Evolutionary conservation across 768 basidiomycete genomes (phyloP).

Genomic region (Steccherinum ochraceum): DNA sequence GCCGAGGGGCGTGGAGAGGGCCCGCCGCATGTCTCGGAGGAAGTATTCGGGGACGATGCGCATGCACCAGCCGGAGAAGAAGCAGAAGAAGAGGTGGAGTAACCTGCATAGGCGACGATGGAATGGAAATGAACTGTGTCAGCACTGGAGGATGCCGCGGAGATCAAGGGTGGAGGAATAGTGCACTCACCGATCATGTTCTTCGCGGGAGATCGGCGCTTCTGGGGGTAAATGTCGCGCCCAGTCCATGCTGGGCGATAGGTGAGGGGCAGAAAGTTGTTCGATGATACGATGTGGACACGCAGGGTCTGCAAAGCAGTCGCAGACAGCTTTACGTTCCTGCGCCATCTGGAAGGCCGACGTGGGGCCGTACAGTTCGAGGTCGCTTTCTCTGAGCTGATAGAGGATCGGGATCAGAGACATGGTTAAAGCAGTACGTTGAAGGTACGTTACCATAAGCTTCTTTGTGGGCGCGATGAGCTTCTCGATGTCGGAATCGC

Average conservation of each 20-base stretch:
- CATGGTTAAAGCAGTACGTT: neutral
- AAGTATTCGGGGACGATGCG: conserved; percentile 35
- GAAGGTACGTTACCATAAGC: conserved; percentile 12
- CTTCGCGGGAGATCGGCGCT: conserved; percentile 21
- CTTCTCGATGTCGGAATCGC: conserved; percentile 22
- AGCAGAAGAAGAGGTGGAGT: conserved; percentile 32
- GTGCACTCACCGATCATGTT: conserved; percentile 21
- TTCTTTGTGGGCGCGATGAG: conserved; percentile 17
- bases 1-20: conserved; percentile 21
- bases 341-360: conserved; percentile 26
- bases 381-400: conserved; percentile 21
- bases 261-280: neutral
- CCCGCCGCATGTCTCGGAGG: conserved; percentile 35
- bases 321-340: conserved; percentile 8
- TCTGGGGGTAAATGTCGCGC: conserved; percentile 23
- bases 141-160: neutral
- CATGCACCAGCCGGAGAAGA: conserved; percentile 33
- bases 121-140: too few species aligned
- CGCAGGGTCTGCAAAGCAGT: conserved; percentile 2
- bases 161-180: neutral
- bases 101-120: conserved; percentile 19
- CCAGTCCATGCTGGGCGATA: conserved; percentile 23
- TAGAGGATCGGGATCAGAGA: conserved; percentile 6
- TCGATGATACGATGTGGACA: neutral
- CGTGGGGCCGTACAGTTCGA: conserved; percentile 25